Conservation (phyloP, 2,329 filamentous ascomycete species). For the Ampelomyces quisqualis region DNA sequence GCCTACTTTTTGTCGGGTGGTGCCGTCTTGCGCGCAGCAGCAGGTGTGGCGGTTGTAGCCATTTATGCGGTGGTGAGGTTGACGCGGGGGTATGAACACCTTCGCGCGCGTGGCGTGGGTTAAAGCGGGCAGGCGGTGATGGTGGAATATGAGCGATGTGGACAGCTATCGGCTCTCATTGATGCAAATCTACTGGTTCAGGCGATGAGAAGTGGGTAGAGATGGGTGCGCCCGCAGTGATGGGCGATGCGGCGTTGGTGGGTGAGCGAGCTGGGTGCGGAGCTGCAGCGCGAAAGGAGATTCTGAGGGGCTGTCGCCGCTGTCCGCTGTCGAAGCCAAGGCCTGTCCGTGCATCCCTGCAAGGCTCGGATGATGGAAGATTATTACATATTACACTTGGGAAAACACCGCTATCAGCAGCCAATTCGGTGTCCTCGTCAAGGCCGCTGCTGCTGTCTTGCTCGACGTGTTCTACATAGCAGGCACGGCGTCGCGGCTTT, state of each 20-base stretch:
- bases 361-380: too few relatives aligned
- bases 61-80: slow-evolving; percentile 52
- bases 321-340: too few relatives aligned
- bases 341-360: too few relatives aligned
- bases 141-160: slow-evolving; percentile 1
- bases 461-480: too few relatives aligned
- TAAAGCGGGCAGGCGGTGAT: slow-evolving; percentile 31
- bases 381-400: too few relatives aligned
- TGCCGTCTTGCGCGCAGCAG: slow-evolving; percentile 64
- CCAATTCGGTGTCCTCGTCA: too few relatives aligned
- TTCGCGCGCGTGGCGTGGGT: slow-evolving; percentile 39
- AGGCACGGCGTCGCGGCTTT: too few relatives aligned
- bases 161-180: too few relatives aligned
- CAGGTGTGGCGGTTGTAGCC: slow-evolving; percentile 65
- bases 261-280: slow-evolving; percentile 13
- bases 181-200: not conserved
- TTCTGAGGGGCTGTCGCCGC: not conserved
- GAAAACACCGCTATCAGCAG: too few relatives aligned
- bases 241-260: slow-evolving; percentile 23
- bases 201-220: not conserved
- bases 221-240: slow-evolving; percentile 30
- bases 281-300: not conserved
- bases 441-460: too few relatives aligned
- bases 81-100: slow-evolving; percentile 25
- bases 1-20: slow-evolving; percentile 99